Base-by-base conservation (phyloP, 2,329 filamentous ascomycete species). In the Paracamarosporium sp. region DNA sequence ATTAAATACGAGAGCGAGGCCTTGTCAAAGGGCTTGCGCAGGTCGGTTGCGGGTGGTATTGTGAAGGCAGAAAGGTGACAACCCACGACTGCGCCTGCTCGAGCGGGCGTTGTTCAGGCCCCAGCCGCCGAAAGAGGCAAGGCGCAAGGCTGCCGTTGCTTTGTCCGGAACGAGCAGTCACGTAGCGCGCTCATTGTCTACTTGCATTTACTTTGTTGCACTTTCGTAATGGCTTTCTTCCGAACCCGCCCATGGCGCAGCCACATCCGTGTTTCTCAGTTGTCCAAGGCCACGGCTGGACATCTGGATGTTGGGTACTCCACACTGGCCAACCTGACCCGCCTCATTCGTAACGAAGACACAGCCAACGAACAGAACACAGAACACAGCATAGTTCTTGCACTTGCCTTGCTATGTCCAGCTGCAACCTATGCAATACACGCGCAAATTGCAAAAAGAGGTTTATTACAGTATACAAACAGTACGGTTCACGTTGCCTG, bases 121-220 rank as follows among this genome's bases (percentile, higher is more conserved):
- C 47, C 50, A 58, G 50, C 27, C 52, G 11, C 52, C 55, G 48
- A 44, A 63, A 50, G 5, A 22, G 55, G 62, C 5, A 52, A 62
- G 59, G 65, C 60, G 59, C 63, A 65, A 71, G 68, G 68, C 68
- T 69, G 56, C 67, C 60, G 55, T 54, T 50, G 40, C 48, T 40
- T 51, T 51, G 48, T 43, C 36, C 48, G 36, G 43, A 36, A 28
- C 33, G 28, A 22, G 35, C 27, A 24, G 27, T 22, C 36, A 40
- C 36, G 17, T 9, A 7, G 6, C 17, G 25, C 15, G 22, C 15
- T 40, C 22, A 8, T 24, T 50, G 15, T 50, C 28, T 28, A 15
- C n/a, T 17, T 33, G 27, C 9, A 2, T 15, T 17, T 28, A n/a
- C n/a, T n/a, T n/a, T n/a, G n/a, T n/a, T n/a, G n/a, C n/a, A n/a